A percentile compares a stretch with the other conserved stretches of the same genome.
phyloP scores from a whole-genome alignment of 495 filamentous ascomycete genomes.

The Bryoglossum gracile region DNA sequence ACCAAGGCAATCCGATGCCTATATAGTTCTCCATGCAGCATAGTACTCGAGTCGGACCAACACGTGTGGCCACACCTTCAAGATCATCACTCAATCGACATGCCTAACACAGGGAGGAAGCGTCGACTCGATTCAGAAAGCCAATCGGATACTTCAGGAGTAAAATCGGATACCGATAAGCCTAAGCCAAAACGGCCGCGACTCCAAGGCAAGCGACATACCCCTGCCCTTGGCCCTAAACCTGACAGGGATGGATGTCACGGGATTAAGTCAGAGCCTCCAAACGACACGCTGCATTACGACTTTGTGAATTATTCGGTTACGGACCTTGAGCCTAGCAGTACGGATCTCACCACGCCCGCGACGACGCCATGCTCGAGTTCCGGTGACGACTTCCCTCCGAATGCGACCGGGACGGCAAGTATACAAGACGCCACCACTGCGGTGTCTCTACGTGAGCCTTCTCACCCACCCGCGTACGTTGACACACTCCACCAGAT shows the following conservation, averaged over 20 bases:
- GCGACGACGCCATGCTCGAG: not conserved
- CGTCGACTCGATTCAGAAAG: not conserved
- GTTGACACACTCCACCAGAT: not conserved
- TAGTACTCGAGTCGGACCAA: not conserved
- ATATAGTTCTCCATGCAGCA: not conserved
- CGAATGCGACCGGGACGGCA: not conserved
- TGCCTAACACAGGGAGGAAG: not conserved
- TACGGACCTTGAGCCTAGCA: not conserved
- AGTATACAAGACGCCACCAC: not conserved
- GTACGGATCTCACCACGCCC: not conserved
- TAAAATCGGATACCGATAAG: not conserved
- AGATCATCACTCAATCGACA: not conserved
- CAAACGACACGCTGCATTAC: not conserved
- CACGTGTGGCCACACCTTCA: not conserved
- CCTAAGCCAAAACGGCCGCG: not conserved
- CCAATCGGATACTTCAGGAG: not conserved
- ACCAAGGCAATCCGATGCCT: not conserved
- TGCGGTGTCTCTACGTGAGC: not conserved
- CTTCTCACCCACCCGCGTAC: not conserved
- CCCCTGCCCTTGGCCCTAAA: too few relatives aligned
- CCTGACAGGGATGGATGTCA: too few relatives aligned
- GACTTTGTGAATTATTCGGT: not conserved
- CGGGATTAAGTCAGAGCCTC: too few relatives aligned
- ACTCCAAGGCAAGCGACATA: not conserved
- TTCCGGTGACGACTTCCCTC: not conserved